Evolutionary conservation across 1,284 basidiomycete species (phyloP).

Genomic region (Tylopilus sp.): DNA sequence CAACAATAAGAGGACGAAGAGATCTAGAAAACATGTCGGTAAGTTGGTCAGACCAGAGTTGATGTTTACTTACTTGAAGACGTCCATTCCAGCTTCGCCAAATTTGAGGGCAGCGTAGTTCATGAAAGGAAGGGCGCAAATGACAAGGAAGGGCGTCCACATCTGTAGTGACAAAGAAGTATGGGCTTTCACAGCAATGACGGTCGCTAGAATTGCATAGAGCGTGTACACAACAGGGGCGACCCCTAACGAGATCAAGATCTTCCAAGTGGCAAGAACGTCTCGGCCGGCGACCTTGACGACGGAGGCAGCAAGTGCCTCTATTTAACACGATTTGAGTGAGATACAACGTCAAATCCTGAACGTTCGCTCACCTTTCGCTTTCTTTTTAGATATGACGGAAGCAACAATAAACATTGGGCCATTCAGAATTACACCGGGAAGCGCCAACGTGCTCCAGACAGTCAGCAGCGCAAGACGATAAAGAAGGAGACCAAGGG

Average conservation of each 20-base stretch:
- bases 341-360: neutral
- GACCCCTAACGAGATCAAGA: constrained; percentile 90
- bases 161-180: constrained; percentile 63
- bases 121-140: constrained; percentile 80
- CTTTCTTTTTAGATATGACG: constrained; percentile 84
- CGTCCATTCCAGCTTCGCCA: constrained; percentile 98
- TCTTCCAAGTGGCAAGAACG: constrained; percentile 97
- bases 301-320: constrained; percentile 93
- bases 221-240: constrained; percentile 85
- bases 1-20: constrained; percentile 86
- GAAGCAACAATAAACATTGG: constrained; percentile 96
- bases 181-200: constrained; percentile 70
- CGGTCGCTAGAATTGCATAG: constrained; percentile 80
- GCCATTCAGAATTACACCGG: constrained; percentile 92
- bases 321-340: constrained; percentile 41
- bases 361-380: constrained; percentile 62
- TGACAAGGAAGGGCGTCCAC: constrained; percentile 78
- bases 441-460: constrained; percentile 88
- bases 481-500: constrained; percentile 81
- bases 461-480: constrained; percentile 76
- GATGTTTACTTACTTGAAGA: constrained; percentile 75
- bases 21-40: constrained; percentile 59
- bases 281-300: constrained; percentile 96
- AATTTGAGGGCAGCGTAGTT: constrained; percentile 96
- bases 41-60: constrained; percentile 31